Evolutionary conservation across 2,329 filamentous ascomycete genomes (phyloP), one percentile per base, ranked within the genome.

Genomic region (Catunica adiposa): DNA sequence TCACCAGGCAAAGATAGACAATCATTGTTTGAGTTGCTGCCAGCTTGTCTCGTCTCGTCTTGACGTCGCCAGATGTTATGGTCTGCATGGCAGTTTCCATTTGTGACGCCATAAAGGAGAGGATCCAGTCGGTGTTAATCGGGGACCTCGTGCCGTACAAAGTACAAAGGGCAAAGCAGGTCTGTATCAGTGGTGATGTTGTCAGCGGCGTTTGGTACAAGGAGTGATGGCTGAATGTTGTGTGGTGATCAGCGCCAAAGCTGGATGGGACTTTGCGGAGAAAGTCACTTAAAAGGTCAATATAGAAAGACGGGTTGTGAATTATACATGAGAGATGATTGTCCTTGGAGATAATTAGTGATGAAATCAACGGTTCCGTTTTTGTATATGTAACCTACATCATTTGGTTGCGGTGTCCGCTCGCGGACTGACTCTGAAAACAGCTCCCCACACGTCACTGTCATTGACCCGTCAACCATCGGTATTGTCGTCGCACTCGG

Each of bases 21-120:
- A 76, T 58, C 1, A 78, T 67, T 1, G 75, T 69, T 9, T 78
- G 73, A 0, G 69, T 68, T 37, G 71, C 68, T 0, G 72, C 70
- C 3, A 76, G 64, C 14, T 60, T 62, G 3, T 65, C 64, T 1
- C 61, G 31, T 4, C 63, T 58, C 5, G 46, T 40, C 9, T 50
- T 44, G 15, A 22, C 20, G n/a, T 44, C 40, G 9, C 40, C 40
- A n/a, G n/a, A n/a, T 7, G 20, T 44, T n/a, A 44, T 44, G 15
- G 40, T 8, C 20, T 22, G 15, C 40, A 22, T 17, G 15, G 40
- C 40, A 7, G 15, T 44, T 15, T 44, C 15, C 11, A 44, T 44
- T n/a, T 22, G 40, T 8, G 40, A 44, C 8, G 11, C 40, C 20
- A 44, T 22, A n/a, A 44, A 44, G 40, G 40, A n/a, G 15, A 44